Base-by-base conservation (phyloP, 2,329 filamentous ascomycete species). In the Tricladium varicosporioides region DNA sequence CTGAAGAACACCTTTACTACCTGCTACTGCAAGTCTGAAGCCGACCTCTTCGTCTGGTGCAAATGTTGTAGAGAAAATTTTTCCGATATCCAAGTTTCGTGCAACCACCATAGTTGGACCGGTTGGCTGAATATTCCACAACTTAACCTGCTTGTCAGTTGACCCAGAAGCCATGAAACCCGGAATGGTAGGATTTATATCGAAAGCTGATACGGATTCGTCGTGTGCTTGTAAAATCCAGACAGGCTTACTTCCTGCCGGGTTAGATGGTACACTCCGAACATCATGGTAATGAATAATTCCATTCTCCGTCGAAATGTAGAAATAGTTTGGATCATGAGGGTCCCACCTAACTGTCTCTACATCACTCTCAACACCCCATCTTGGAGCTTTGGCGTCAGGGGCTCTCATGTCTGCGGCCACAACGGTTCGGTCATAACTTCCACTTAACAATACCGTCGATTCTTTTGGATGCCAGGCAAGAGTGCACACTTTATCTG, bases 161-260 rank as follows among this genome's bases (percentile, higher is more conserved):
- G 92, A 96, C 2, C 92, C 94, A 0, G 94, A 97, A 13, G 85
- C 94, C 74, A 99, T 83, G 80, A 91, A 97, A 45, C 94, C 94
- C 1, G 94, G 93, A 58, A 99, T 91, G 50, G 86, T 78, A 2
- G 87, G 81, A 78, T 97, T 97, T 75, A 97, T 83, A 72, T 96
- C 92, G 72, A 99, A 97, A 0, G 91, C 87, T 8, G 92, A 96
- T 46, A 97, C 82, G 2, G 91, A 90, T 73, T 93, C 87, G 71
- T 97, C 92, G 76, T 99, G 94, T 14, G 94, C 94, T 76, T 99
- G 94, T 52, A 99, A 80, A 44, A 90, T 92, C 94, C 94, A 99
- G 11, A 95, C 83, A 0, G 94, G 85, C 74, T 95, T 97, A 63
- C 87, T 91, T 43, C 83, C 79, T 49, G 85, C 80, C 0, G 91